Percentiles rank a stretch among this genome's conserved stretches.
Evolutionary conservation across 1,284 basidiomycete species (phyloP).

Genomic region (Cystobasidium pallidum): DNA sequence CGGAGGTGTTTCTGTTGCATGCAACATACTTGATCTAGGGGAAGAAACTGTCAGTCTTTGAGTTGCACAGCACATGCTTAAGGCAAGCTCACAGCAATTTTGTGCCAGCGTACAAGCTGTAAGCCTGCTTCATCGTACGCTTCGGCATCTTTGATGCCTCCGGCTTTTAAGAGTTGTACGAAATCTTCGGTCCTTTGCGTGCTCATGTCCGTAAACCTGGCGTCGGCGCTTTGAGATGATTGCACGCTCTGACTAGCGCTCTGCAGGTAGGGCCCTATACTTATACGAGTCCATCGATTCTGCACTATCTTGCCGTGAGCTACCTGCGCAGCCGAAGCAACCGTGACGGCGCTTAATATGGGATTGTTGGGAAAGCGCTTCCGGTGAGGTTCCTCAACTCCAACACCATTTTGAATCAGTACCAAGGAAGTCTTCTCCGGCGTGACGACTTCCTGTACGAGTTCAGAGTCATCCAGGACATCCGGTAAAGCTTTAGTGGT

Average conservation of each 20-base stretch:
- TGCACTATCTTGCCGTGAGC: constrained; percentile 57
- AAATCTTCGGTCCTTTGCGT: constrained; percentile 47
- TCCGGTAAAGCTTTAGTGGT: constrained; percentile 60
- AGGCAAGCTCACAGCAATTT: constrained; percentile 52
- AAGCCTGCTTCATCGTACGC: constrained; percentile 56
- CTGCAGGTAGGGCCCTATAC: constrained; percentile 57
- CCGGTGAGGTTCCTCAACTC: constrained; percentile 58
- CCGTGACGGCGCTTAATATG: constrained; percentile 58
- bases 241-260: constrained; percentile 44
- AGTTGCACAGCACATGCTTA: background rate
- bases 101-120: constrained; percentile 60
- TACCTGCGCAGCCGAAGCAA: constrained; percentile 58
- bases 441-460: constrained; percentile 54
- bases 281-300: constrained; percentile 60
- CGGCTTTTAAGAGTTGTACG: constrained; percentile 54
- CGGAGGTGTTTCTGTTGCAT: background rate
- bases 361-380: constrained; percentile 54
- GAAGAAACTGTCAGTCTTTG: background rate
- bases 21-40: constrained; percentile 38
- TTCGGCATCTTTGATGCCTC: constrained; percentile 58
- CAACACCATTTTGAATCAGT: constrained; percentile 60
- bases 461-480: constrained; percentile 56
- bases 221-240: constrained; percentile 15
- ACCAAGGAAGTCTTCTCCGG: constrained; percentile 53
- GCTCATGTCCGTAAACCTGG: constrained; percentile 39